These are phyloP conservation scores for Haberlea rhodopensis DNA, from an alignment of 257 asterid genomes.

Conservation along the genomic window DNA sequence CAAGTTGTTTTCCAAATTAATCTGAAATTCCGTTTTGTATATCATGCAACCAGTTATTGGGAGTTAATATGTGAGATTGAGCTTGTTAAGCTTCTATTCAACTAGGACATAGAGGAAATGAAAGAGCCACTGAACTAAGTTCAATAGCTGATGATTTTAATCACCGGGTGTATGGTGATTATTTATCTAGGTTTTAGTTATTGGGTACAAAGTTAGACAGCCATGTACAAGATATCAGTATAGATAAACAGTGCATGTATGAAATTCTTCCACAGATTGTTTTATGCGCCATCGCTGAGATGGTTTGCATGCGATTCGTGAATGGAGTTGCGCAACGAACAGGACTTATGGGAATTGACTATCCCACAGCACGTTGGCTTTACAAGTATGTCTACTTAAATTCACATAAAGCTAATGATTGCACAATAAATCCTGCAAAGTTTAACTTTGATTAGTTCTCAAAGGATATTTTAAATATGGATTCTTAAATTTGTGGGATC, in stretches of 20 bases:
- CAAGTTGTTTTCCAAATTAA: conserved; percentile 16
- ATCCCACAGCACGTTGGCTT: conserved; percentile 92
- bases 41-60: not conserved
- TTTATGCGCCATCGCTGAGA: conserved; percentile 81
- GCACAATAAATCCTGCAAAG: not conserved
- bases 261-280: conserved; percentile 46
- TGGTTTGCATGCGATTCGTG: conserved; percentile 75
- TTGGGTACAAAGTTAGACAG: too few relatives aligned
- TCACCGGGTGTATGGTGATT: not conserved
- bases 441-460: not conserved
- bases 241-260: not conserved
- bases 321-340: conserved; percentile 79
- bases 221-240: not conserved
- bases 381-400: conserved; percentile 55
- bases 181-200: too few relatives aligned
- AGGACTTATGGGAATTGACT: conserved; percentile 97
- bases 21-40: not conserved
- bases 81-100: not conserved
- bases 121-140: not conserved
- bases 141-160: not conserved
- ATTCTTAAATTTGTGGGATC: conserved; percentile 23
- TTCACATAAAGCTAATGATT: conserved; percentile 1
- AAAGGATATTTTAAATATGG: not conserved
- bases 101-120: not conserved
- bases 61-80: not conserved